These are phyloP conservation scores for Ambrosiella xylebori DNA, from an alignment of 2,329 filamentous ascomycete species.

Conservation along the genomic window DNA sequence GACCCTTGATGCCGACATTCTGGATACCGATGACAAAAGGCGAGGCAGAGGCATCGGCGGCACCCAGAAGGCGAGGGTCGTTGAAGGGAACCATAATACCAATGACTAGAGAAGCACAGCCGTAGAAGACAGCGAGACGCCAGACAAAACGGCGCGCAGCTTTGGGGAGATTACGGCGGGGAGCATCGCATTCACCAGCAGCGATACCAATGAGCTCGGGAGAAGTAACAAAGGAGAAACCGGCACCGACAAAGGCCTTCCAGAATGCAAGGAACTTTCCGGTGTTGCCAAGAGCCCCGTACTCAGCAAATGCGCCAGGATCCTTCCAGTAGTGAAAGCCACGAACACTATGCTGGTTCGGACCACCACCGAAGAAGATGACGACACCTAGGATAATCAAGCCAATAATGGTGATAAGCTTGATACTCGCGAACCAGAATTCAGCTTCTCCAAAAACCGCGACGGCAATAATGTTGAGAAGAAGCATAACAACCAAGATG, in stretches of 20 bases:
- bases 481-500: conserved; percentile 34
- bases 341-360: conserved; percentile 30
- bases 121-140: conserved; percentile 47
- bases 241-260: conserved; percentile 38
- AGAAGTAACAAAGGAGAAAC: conserved; percentile 44
- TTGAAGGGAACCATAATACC: conserved; percentile 48
- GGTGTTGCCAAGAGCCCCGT: conserved; percentile 26
- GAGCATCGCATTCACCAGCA: conserved; percentile 47
- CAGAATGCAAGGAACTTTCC: conserved; percentile 43
- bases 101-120: conserved; percentile 42
- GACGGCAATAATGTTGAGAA: conserved; percentile 40
- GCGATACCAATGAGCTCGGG: conserved; percentile 47
- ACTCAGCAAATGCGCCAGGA: conserved; percentile 30
- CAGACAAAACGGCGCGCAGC: conserved; percentile 44
- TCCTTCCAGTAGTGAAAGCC: conserved; percentile 24
- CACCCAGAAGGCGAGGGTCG: conserved; percentile 40
- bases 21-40: conserved; percentile 53
- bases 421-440: conserved; percentile 44
- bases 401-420: conserved; percentile 40
- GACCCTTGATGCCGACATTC: conserved; percentile 41
- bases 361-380: conserved; percentile 38
- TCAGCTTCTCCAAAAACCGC: conserved; percentile 43
- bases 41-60: conserved; percentile 41
- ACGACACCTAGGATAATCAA: conserved; percentile 39
- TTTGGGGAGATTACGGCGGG: conserved; percentile 48